Base-by-base conservation (phyloP, 169 alveolate species). In the Eimeria zaria region DNA sequence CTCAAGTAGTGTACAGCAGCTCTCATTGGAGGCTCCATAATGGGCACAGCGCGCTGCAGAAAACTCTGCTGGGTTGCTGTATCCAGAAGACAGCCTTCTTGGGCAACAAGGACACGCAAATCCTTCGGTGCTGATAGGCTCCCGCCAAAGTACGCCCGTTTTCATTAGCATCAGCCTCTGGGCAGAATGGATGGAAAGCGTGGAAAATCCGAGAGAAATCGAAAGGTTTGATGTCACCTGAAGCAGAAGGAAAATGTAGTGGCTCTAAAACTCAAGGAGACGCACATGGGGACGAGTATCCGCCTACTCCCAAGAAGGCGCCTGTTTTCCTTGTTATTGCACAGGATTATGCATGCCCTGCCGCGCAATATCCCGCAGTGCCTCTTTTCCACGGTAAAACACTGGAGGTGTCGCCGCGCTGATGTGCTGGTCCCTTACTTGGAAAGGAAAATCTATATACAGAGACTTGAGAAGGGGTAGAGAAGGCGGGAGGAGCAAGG, bases 401-500 rank as follows among this genome's bases (percentile, higher is more conserved):
- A 33, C 5, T 4, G 53, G 18, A 20, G 53, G 5, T 39, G 16
- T 33, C 53, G 33, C 5, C 36, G 33, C 83, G 39, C 33, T 5
- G 16, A 51, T 16, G 33, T 20, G 83, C 41, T 22, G 55, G 18
- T 36, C 51, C 41, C 81, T 58, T 87, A 87, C 93, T 62, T 87
- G 93, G 64, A 87, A 87, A 62, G 93, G 93, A 62, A 87, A 87
- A 67, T 87, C 93, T 33, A 87, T 87, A 20, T 87, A 55, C 30
- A 87, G 81, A 22, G 93, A 87, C 93, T 87, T 87, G 3, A 87
- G 81, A 22, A 87, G 64, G 58, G 93, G 93, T 27, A 87, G 64
- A 39, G 93, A 87, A 44, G 93, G 93, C 81, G 93, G 93, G 30
- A 87, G 93, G 67, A 87, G 48, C 60, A 87, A 60, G 55, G 93